These are phyloP conservation scores for Epichloe gansuensis DNA, from an alignment of 2,329 filamentous ascomycete genomes.

Conservation along the genomic window DNA sequence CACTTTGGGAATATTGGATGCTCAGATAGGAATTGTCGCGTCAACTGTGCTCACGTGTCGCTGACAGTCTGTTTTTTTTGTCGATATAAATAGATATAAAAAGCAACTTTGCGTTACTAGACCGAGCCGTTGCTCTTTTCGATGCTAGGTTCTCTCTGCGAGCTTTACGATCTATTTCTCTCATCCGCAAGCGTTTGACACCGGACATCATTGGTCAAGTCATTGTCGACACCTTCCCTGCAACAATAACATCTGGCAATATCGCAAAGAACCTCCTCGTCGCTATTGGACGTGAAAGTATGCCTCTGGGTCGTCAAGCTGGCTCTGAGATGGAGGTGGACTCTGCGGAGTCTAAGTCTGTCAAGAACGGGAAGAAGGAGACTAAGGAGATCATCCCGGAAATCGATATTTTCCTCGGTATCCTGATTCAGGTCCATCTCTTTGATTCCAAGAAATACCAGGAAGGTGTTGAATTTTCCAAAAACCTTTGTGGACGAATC, in stretches of 20 bases:
- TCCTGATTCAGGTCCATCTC: conserved; percentile 75
- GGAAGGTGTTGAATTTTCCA: conserved; percentile 73
- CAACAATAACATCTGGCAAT: conserved; percentile 44
- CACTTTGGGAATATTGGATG: not conserved
- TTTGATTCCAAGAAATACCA: conserved; percentile 75
- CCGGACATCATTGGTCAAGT: conserved; percentile 69
- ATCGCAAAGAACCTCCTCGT: conserved; percentile 58
- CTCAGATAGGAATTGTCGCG: not conserved
- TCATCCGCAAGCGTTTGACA: conserved; percentile 80
- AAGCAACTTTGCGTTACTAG: conserved; percentile 81
- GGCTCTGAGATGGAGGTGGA: conserved; percentile 63
- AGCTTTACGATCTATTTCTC: conserved; percentile 88
- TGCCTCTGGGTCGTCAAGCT: conserved; percentile 45
- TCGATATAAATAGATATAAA: conserved; percentile 61
- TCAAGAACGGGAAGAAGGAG: conserved; percentile 51
- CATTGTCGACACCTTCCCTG: conserved; percentile 67
- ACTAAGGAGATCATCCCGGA: conserved; percentile 72
- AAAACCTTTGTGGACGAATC: conserved; percentile 69
- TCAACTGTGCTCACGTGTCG: not conserved
- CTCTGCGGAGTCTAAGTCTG: conserved; percentile 38
- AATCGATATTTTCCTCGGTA: conserved; percentile 77
- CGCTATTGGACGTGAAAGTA: conserved; percentile 54
- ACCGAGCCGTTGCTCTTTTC: conserved; percentile 83
- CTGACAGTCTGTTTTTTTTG: conserved; percentile 8
- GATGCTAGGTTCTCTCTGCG: conserved; percentile 91